Evolutionary conservation across 768 basidiomycete genomes (phyloP).

Genomic region (Dioszegia crocea): DNA sequence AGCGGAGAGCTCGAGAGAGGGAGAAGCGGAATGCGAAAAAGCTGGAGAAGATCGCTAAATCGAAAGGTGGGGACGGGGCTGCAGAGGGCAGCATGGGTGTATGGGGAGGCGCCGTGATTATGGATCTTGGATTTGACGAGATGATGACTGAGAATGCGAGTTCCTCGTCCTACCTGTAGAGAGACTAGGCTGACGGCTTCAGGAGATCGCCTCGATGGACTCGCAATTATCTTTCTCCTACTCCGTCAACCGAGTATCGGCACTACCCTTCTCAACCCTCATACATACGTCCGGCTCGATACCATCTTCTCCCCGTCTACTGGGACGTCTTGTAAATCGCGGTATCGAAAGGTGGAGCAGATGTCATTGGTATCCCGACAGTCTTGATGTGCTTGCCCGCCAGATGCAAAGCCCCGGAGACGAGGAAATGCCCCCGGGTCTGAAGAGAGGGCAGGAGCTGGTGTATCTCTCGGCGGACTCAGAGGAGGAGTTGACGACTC

Average conservation of each 20-base stretch:
- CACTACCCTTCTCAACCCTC: conserved; percentile 65
- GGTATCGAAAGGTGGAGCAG: conserved; percentile 71
- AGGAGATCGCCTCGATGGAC: conserved; percentile 87
- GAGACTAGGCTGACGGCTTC: not conserved
- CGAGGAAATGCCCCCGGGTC: not conserved
- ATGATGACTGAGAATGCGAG: conserved; percentile 88
- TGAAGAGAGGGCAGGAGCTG: conserved; percentile 47
- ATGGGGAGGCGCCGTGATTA: conserved; percentile 46
- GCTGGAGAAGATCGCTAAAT: not conserved
- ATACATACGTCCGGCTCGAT: conserved; percentile 68
- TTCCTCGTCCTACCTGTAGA: not conserved
- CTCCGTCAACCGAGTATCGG: conserved; percentile 72
- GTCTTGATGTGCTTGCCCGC: conserved; percentile 42
- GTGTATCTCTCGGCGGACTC: conserved; percentile 96
- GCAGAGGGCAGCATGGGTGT: conserved; percentile 38
- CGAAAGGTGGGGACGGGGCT: not conserved
- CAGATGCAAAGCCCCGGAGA: not conserved
- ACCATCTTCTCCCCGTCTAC: conserved; percentile 20
- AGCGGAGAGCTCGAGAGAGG: conserved; percentile 56
- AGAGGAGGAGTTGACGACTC: conserved; percentile 73
- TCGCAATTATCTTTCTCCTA: conserved; percentile 91
- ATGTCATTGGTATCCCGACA: conserved; percentile 66
- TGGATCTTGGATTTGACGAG: conserved; percentile 90
- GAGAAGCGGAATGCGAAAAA: conserved; percentile 6
- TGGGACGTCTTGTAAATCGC: conserved; percentile 60